Percentiles rank a stretch among this genome's conserved stretches.
Conservation (phyloP, 805 yeast genomes). For the Clavispora phyllophila region DNA sequence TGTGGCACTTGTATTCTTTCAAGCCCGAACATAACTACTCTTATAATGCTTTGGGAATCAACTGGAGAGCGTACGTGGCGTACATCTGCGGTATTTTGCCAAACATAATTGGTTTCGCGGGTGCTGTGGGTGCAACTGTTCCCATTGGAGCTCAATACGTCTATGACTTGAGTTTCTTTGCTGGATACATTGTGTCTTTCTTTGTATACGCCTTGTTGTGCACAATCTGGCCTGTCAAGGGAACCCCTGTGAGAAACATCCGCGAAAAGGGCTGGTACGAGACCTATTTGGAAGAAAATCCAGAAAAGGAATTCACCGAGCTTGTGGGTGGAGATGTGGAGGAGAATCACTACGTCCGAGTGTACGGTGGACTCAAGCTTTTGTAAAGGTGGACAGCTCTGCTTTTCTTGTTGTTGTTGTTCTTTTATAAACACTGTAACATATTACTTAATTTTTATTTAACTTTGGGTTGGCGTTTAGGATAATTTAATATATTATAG, state of each 20-base stretch:
- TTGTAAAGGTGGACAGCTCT: neutral
- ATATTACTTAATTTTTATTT: neutral
- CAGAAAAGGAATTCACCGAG: neutral
- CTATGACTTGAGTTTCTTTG: constrained; percentile 2
- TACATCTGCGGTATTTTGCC: constrained; percentile 1
- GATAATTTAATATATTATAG: neutral
- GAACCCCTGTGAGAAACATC: neutral
- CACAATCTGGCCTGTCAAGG: neutral
- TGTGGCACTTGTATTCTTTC: constrained; percentile 36
- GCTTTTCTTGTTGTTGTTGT: neutral
- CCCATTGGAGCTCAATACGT: neutral
- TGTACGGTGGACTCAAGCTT: neutral
- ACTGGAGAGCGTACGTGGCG: constrained; percentile 31
- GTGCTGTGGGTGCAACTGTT: neutral
- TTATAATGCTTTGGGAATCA: constrained; percentile 35
- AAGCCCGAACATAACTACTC: constrained; percentile 34
- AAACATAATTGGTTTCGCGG: constrained; percentile 1
- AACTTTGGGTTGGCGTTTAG: neutral
- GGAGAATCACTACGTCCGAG: constrained; percentile 1
- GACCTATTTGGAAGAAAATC: neutral
- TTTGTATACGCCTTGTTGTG: constrained; percentile 1
- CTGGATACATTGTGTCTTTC: neutral
- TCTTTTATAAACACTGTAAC: neutral
- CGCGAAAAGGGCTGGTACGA: constrained; percentile 1
- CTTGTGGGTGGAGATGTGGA: neutral